Percentiles rank a stretch among this genome's conserved stretches.
These are phyloP conservation scores for Peronospora farinosa DNA, from an alignment of 352 stramenopile genomes.

Conservation along the genomic window DNA sequence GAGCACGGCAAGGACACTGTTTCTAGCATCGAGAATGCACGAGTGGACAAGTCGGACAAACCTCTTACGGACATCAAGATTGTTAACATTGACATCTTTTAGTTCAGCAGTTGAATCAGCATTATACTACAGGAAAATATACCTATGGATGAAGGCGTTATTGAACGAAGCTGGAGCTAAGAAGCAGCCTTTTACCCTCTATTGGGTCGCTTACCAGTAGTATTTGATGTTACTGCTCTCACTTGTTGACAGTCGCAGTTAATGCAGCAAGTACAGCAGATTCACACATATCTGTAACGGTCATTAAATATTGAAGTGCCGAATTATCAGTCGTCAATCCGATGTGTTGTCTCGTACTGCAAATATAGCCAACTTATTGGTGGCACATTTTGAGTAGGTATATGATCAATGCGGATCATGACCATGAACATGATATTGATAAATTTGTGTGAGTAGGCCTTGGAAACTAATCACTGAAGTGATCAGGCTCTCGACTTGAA, in stretches of 20 bases:
- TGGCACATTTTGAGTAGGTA: too few relatives aligned
- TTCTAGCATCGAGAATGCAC: constrained; percentile 91
- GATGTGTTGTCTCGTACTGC: too few relatives aligned
- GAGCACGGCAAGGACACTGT: constrained; percentile 95
- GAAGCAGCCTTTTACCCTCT: constrained; percentile 4
- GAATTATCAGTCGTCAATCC: too few relatives aligned
- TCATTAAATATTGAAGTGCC: too few relatives aligned
- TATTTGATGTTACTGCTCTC: too few relatives aligned
- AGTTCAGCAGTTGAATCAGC: constrained; percentile 16
- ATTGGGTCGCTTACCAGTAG: background rate
- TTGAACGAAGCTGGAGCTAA: constrained; percentile 9
- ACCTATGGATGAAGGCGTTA: constrained; percentile 7
- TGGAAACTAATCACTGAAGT: background rate
- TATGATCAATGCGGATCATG: too few relatives aligned
- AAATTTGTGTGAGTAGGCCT: too few relatives aligned
- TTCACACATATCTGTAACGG: too few relatives aligned
- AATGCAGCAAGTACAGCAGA: too few relatives aligned
- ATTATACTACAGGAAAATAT: constrained; percentile 17
- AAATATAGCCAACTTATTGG: too few relatives aligned
- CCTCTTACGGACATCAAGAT: constrained; percentile 82
- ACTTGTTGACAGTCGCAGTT: too few relatives aligned
- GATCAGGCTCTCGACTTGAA: constrained; percentile 6
- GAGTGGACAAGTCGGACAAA: constrained; percentile 79
- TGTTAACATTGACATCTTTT: constrained; percentile 85
- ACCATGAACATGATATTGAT: too few relatives aligned